phyloP scores from a whole-genome alignment of 2,329 filamentous ascomycete genomes.

The Cladosporium sp. region DNA sequence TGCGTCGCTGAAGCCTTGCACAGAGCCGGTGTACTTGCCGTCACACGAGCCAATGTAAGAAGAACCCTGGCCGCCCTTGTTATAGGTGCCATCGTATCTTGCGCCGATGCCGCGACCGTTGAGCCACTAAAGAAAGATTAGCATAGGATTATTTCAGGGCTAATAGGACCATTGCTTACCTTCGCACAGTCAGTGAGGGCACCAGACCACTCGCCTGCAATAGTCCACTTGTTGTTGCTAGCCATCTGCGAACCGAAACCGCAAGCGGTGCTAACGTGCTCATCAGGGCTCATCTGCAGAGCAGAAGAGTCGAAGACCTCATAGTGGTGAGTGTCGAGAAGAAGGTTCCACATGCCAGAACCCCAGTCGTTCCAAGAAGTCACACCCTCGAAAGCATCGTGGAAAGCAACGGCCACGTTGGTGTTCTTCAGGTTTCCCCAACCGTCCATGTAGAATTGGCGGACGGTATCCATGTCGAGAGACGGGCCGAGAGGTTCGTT shows the following conservation, averaged over 20 bases:
- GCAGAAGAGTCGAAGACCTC: constrained; percentile 54
- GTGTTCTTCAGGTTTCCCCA: constrained; percentile 38
- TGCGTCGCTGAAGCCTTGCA: constrained; percentile 36
- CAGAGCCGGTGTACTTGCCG: constrained; percentile 42
- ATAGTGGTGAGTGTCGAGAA: constrained; percentile 65
- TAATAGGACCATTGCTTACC: constrained; percentile 18
- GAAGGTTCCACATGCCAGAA: constrained; percentile 34
- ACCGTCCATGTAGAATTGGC: constrained; percentile 54
- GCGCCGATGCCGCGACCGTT: constrained; percentile 56
- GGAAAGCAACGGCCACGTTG: constrained; percentile 48
- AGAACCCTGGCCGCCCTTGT: constrained; percentile 41
- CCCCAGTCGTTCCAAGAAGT: constrained; percentile 60
- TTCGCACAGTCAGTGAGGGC: constrained; percentile 52
- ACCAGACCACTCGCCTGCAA: constrained; percentile 46
- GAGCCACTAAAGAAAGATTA: constrained; percentile 53
- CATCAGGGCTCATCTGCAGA: constrained; percentile 43
- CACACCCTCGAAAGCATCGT: constrained; percentile 53
- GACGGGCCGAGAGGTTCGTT: constrained; percentile 47
- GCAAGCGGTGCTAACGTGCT: constrained; percentile 50
- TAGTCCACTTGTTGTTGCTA: constrained; percentile 39
- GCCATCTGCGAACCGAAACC: constrained; percentile 43
- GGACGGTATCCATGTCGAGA: constrained; percentile 42
- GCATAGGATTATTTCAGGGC: constrained; percentile 41
- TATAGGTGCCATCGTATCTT: constrained; percentile 58
- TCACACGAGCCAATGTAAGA: constrained; percentile 52